Base-by-base conservation (phyloP, 2,329 filamentous ascomycete species). In the Ophiostoma pallidulum region DNA sequence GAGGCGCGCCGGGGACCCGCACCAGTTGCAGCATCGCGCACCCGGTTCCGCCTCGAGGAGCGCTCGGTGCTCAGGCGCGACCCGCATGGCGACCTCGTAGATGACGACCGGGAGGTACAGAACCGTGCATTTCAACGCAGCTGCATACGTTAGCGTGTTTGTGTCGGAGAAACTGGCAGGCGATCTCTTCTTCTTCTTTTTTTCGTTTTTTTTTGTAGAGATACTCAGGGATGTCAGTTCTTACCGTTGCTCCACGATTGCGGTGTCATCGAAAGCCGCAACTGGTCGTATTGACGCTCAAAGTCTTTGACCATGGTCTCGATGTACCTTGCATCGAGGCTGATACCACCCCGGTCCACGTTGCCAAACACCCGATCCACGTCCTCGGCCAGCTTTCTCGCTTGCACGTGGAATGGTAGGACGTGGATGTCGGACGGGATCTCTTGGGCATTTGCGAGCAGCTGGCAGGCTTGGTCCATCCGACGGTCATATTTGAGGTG, bases 21-120 rank as follows among this genome's bases (percentile, higher is more conserved):
- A 58, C 56, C 56, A 58, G 32, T 38, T 47, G 41, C 56, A 58
- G 51, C 56, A 57, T 6, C 38, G 41, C 14, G 19, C 38, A 13
- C 24, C 6, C 5, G 48, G 33, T 16, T 40, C 29, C n/a, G 26
- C 28, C 8, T 41, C 36, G 0, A 41, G 36, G 1, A 39, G 20
- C 8, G 18, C 18, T 14, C 32, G 41, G 46, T 55, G 51, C 14
- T 48, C 49, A 4, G 41, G 24, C 0, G 56, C 52, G 8, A 49
- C 38, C 3, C 39, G 45, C 22, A 58, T 29, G 14, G 51, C 48
- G 16, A 58, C 48, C n/a, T 57, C 51, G 45, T 52, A 51, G 31
- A 58, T 53, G 36, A 41, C 33, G 4, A 56, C 46, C 8, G 51
- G 54, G 4, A 58, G 32, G 41, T 49, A 56, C n/a, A 51, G 36